Conservation (phyloP, 1,284 basidiomycete species). For the Cryptococcus amylolentus region DNA sequence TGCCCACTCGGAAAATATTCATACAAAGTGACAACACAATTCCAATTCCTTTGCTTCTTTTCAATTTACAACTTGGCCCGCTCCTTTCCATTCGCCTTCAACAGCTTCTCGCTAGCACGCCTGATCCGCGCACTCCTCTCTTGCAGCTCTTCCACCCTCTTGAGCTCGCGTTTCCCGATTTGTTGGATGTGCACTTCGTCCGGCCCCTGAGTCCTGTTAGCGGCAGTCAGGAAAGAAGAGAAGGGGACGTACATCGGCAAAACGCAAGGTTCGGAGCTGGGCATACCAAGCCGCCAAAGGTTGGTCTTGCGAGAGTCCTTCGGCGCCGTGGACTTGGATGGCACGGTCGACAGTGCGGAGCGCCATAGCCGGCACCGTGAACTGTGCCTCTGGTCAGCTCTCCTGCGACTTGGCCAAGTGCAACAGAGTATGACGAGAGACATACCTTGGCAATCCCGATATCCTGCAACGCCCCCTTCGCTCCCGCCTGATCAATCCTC, state of each 20-base stretch:
- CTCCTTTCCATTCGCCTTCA: slow-evolving; percentile 5
- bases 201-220: slow-evolving; percentile 60
- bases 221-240: slow-evolving; percentile 6
- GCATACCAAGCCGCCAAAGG: slow-evolving; percentile 76
- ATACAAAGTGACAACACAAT: no score
- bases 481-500: slow-evolving; percentile 83
- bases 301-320: slow-evolving; percentile 88
- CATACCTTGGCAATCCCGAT: slow-evolving; percentile 92
- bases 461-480: slow-evolving; percentile 94
- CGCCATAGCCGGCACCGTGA: slow-evolving; percentile 86
- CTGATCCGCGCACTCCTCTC: slow-evolving; percentile 20
- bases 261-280: slow-evolving; percentile 76
- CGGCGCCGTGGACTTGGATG: slow-evolving; percentile 91
- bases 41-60: background rate
- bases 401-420: background rate
- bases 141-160: slow-evolving; percentile 41
- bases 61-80: slow-evolving; percentile 8
- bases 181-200: slow-evolving; percentile 95
- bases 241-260: slow-evolving; percentile 71
- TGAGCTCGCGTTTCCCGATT: slow-evolving; percentile 80
- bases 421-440: slow-evolving; percentile 2
- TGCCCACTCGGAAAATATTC: no score
- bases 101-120: slow-evolving; percentile 18
- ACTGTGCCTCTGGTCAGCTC: slow-evolving; percentile 53
- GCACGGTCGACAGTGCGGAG: slow-evolving; percentile 83